A percentile compares a stretch with the other conserved stretches of the same genome.
Evolutionary conservation across 768 basidiomycete species (phyloP).

Genomic region (Podaxis sp.): DNA sequence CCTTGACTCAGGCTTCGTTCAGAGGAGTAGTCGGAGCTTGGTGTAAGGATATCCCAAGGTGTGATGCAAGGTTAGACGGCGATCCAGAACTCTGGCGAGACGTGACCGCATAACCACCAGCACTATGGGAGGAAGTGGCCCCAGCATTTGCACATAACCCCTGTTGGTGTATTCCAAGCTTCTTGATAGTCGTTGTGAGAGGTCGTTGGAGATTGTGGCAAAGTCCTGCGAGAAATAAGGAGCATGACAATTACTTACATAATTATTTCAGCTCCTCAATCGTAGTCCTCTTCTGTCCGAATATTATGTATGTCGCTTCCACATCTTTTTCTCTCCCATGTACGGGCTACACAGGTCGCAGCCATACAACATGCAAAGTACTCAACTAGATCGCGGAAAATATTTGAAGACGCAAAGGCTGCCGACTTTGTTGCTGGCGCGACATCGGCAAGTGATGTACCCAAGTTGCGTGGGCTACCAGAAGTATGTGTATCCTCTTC

Average conservation of each 20-base stretch:
- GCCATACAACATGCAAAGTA: neutral
- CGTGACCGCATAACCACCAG: neutral
- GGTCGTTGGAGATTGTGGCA: too few species aligned
- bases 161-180: neutral
- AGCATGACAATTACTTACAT: neutral
- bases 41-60: neutral
- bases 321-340: neutral
- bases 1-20: neutral
- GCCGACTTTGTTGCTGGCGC: conserved; percentile 43
- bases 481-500: conserved; percentile 32
- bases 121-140: neutral
- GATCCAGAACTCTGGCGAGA: neutral
- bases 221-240: too few species aligned
- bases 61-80: neutral
- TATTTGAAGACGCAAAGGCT: conserved; percentile 30
- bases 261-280: neutral
- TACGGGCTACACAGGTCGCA: neutral
- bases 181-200: neutral
- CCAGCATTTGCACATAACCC: neutral
- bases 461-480: conserved; percentile 40
- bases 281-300: neutral
- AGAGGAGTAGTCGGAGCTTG: neutral
- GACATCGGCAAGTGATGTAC: conserved; percentile 35
- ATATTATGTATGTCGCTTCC: neutral
- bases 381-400: conserved; percentile 19